These are phyloP conservation scores for Aspergillus calidoustus DNA, from an alignment of 2,329 filamentous ascomycete species.

Conservation along the genomic window DNA sequence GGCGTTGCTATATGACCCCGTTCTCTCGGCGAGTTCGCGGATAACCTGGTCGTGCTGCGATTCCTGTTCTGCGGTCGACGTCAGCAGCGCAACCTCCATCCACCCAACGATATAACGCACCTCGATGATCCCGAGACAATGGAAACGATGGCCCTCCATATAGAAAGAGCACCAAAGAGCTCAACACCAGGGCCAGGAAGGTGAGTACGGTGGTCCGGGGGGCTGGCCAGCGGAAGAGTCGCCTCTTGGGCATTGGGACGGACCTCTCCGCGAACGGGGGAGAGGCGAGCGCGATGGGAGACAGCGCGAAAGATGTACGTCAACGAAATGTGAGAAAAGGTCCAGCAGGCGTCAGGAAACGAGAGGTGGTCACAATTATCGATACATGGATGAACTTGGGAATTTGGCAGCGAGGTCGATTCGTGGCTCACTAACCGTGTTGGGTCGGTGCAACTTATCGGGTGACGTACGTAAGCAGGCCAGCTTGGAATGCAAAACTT, in stretches of 20 bases:
- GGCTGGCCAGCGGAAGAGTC: constrained; percentile 27
- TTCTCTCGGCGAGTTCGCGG: constrained; percentile 24
- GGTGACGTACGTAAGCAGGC: constrained; percentile 10
- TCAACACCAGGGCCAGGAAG: constrained; percentile 23
- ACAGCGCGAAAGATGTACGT: not conserved
- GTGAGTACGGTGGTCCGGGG: constrained; percentile 22
- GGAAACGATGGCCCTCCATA: constrained; percentile 18
- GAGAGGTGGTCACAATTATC: constrained; percentile 10
- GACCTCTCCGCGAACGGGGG: constrained; percentile 6
- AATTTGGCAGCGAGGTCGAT: constrained; percentile 1
- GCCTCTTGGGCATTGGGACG: constrained; percentile 23
- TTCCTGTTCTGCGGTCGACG: constrained; percentile 9
- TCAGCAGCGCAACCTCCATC: not conserved
- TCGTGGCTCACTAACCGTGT: constrained; percentile 12
- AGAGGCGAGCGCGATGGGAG: constrained; percentile 3
- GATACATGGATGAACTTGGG: constrained; percentile 14
- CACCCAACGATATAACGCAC: constrained; percentile 13
- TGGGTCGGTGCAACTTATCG: not conserved
- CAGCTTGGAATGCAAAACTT: not conserved
- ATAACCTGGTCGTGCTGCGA: constrained; percentile 20
- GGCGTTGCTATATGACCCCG: constrained; percentile 20
- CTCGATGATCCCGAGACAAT: not conserved
- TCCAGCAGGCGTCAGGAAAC: not conserved
- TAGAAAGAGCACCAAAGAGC: constrained; percentile 20
- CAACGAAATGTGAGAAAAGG: not conserved